Evolutionary conservation across 257 asterid genomes (phyloP), one percentile per base, ranked within the genome.

Genomic region (Lavandula angustifolia): DNA sequence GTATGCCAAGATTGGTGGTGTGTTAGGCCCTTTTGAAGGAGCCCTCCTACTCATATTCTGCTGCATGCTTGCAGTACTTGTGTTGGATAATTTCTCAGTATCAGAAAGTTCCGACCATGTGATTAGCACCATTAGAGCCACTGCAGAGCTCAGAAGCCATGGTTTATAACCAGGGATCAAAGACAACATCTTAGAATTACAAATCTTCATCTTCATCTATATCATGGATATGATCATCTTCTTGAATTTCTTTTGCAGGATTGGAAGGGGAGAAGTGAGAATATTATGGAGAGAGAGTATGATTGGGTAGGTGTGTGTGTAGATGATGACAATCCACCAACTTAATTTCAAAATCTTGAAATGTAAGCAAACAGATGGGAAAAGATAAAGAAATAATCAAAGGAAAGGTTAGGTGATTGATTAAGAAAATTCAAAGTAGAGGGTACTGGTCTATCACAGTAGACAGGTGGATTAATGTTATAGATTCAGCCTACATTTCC

Each of bases 1-100:
- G 59, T 85, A 85, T 4, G 92, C 92, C 49, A 82, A 27, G 44
- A 80, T 35, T 13, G 84, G 84, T 10, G 87, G 82, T 12, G 76
- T 54, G 44, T 58, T 51, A 17, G 72, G 60, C 69, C 82, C 82
- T 58, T 78, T 82, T 2, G 70, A 51, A 0, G 78, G 80, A 7
- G 27, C 2, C 71, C 55, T 78, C 42, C 34, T 52, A 6, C 27
- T 22, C 27, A 22, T 22, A 22, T 22, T 22, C 2, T 78, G 66
- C 5, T 48, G 49, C 43, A 60, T 3, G 22, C 14, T 64, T 17
- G 68, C 78, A 14, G 11, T 22, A 16, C 6, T 62, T 4, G 22
- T 40, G 38, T 41, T 66, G 4, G 79, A 43, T 43, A 40, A 11
- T 7, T 37, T 50, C 33, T 38, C 65, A 0, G 43, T 22, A 31